These are phyloP conservation scores for Paulownia fortunei DNA, from an alignment of 257 asterid species.

Conservation along the genomic window DNA sequence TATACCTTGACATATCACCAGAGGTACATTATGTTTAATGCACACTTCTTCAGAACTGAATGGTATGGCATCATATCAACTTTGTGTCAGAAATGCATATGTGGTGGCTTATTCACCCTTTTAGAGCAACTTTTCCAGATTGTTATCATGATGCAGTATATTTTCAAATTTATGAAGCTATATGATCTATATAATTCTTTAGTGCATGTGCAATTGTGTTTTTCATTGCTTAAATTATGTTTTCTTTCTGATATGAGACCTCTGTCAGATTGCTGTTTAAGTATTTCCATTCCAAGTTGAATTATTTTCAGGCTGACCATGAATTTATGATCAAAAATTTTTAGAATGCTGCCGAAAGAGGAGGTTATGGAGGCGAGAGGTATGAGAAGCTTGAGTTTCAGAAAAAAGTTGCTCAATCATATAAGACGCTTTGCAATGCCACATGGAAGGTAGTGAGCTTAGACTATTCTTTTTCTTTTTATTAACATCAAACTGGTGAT, in stretches of 20 bases:
- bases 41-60: constrained; percentile 5
- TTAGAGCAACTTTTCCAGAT: neutral
- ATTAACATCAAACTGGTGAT: neutral
- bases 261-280: neutral
- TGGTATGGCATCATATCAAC: constrained; percentile 6
- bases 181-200: neutral
- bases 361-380: constrained; percentile 95
- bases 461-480: neutral
- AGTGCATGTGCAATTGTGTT: neutral
- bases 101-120: neutral
- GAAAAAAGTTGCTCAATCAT: constrained; percentile 67
- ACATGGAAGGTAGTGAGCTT: constrained; percentile 78
- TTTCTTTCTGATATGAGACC: neutral
- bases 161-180: neutral
- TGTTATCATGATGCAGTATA: neutral
- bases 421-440: constrained; percentile 60
- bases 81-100: neutral
- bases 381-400: constrained; percentile 98
- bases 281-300: constrained; percentile 16
- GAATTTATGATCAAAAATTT: constrained; percentile 22
- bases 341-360: constrained; percentile 94
- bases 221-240: constrained; percentile 11
- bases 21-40: constrained; percentile 58
- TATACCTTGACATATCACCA: constrained; percentile 90
- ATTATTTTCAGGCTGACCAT: neutral